These are phyloP conservation scores for Xylariaceae sp. DNA, from an alignment of 2,329 filamentous ascomycete species.

Conservation along the genomic window DNA sequence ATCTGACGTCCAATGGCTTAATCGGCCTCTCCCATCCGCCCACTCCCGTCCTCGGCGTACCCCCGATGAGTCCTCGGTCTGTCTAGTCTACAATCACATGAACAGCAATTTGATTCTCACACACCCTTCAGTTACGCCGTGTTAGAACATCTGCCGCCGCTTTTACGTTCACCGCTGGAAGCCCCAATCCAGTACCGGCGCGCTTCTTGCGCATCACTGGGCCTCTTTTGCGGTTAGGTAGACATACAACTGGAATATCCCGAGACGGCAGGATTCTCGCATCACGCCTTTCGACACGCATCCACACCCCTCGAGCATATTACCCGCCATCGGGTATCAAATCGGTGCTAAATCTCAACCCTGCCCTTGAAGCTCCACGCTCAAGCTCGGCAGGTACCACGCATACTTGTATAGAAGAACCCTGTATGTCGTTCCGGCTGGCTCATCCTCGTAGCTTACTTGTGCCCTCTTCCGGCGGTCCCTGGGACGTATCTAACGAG, in stretches of 20 bases:
- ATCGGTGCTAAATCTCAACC: conserved; percentile 19
- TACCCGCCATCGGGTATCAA: conserved; percentile 4
- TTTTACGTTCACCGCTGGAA: conserved; percentile 28
- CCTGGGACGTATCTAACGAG: conserved; percentile 4
- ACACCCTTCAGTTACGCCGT: conserved; percentile 17
- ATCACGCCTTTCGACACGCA: conserved; percentile 3
- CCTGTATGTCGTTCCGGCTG: conserved; percentile 3
- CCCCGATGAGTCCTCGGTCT: conserved; percentile 24
- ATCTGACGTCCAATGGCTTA: conserved; percentile 26
- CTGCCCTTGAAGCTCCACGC: conserved; percentile 5
- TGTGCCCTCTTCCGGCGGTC: not conserved
- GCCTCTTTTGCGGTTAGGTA: conserved; percentile 18
- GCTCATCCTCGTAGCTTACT: conserved; percentile 1
- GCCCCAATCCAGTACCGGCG: conserved; percentile 38
- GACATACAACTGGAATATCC: conserved; percentile 21
- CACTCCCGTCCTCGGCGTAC: conserved; percentile 17
- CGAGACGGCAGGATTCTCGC: conserved; percentile 13
- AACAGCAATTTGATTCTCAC: conserved; percentile 21
- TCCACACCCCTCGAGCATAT: conserved; percentile 11
- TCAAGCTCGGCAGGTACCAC: conserved; percentile 13
- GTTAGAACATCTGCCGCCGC: conserved; percentile 30
- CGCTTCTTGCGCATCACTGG: conserved; percentile 35
- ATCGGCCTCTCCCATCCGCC: conserved; percentile 19
- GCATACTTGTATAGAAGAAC: conserved; percentile 1
- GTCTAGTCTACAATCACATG: conserved; percentile 20